Conservation (phyloP, 768 basidiomycete genomes). For the Lentinula raphanica region DNA sequence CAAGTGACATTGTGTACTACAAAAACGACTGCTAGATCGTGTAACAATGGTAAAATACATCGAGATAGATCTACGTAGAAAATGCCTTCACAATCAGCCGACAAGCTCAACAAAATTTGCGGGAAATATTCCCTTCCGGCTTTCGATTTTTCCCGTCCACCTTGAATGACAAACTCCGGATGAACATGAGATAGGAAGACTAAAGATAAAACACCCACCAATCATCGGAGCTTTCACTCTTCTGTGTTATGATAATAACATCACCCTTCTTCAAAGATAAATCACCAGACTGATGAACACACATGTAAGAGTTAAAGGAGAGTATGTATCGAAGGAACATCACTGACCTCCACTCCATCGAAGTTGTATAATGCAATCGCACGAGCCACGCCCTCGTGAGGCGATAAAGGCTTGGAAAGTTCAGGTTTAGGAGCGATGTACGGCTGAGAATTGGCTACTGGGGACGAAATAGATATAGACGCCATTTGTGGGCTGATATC, state of each 20-base stretch:
- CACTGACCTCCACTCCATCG: slow-evolving; percentile 60
- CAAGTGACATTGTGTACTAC: background rate
- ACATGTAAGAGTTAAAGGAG: background rate
- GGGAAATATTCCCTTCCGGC: slow-evolving; percentile 66
- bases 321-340: background rate
- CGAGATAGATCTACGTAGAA: background rate
- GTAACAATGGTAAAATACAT: background rate
- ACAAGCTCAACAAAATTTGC: slow-evolving; percentile 79
- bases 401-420: slow-evolving; percentile 40
- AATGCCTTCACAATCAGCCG: background rate
- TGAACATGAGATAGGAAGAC: background rate
- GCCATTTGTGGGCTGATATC: background rate
- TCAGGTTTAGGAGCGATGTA: slow-evolving; percentile 47
- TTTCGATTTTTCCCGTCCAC: slow-evolving; percentile 72
- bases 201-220: slow-evolving; percentile 40
- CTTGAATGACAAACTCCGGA: slow-evolving; percentile 30
- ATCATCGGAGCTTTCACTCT: slow-evolving; percentile 67
- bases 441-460: slow-evolving; percentile 15
- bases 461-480: background rate
- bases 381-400: slow-evolving; percentile 58
- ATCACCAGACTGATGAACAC: slow-evolving; percentile 54
- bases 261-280: slow-evolving; percentile 74
- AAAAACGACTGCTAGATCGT: background rate
- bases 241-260: slow-evolving; percentile 63
- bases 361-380: slow-evolving; percentile 76